Conservation (phyloP, 2,329 filamentous ascomycete genomes). For the Pseudohalonectria lignicola region DNA sequence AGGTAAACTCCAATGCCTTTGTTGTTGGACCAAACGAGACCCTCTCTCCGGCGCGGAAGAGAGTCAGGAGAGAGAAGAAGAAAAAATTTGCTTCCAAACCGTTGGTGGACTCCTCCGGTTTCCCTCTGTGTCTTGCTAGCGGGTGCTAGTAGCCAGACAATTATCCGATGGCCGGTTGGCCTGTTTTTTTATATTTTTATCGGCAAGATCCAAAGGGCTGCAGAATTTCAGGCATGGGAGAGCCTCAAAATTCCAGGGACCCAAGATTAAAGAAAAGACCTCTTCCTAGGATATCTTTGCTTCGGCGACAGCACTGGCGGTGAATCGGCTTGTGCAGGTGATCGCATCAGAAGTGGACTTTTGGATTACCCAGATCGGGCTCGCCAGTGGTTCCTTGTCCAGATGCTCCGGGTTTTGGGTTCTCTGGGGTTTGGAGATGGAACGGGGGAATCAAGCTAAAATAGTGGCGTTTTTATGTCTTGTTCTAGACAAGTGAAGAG, state of each 20-base stretch:
- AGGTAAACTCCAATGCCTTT: too few species aligned
- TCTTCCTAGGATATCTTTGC: background rate
- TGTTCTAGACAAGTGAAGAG: slow-evolving; percentile 4
- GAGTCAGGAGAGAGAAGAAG: background rate
- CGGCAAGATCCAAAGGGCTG: slow-evolving; percentile 1
- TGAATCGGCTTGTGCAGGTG: slow-evolving; percentile 3
- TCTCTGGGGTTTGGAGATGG: background rate
- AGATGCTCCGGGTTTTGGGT: too few species aligned
- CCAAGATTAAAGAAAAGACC: slow-evolving; percentile 1
- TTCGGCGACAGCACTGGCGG: background rate
- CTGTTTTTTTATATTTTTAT: background rate
- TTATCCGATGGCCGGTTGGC: slow-evolving; percentile 2
- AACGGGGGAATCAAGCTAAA: slow-evolving; percentile 1
- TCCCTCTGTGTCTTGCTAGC: background rate
- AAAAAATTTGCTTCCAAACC: slow-evolving; percentile 2
- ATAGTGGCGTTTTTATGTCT: background rate
- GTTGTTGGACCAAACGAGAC: background rate
- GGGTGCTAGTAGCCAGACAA: background rate
- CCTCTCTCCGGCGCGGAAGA: background rate
- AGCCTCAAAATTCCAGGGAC: slow-evolving; percentile 3
- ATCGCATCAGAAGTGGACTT: slow-evolving; percentile 5
- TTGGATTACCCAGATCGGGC: background rate
- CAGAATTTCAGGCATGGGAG: slow-evolving; percentile 1
- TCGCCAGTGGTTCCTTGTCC: slow-evolving; percentile 5
- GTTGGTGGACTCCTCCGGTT: slow-evolving; percentile 1